Conservation (phyloP, 2,329 filamentous ascomycete genomes). For the Calonectria pseudoreteaudii region DNA sequence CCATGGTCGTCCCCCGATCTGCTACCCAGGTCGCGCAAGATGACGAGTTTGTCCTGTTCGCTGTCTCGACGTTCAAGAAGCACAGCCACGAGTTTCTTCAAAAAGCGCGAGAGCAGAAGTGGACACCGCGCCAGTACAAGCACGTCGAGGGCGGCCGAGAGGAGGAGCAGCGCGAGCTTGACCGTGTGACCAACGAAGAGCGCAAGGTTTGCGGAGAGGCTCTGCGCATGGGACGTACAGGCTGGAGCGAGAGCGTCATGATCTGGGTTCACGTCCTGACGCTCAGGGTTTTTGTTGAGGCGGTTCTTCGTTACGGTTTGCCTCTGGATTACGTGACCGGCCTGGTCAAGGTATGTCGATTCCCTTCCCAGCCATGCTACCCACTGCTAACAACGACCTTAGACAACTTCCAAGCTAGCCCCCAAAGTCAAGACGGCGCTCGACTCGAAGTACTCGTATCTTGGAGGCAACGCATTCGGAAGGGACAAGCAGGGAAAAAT, state of each 20-base stretch:
- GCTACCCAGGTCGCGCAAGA: constrained; percentile 84
- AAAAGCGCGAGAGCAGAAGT: constrained; percentile 92
- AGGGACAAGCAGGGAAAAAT: constrained; percentile 93
- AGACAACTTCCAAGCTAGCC: constrained; percentile 86
- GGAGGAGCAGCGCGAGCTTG: constrained; percentile 88
- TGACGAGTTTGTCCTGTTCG: constrained; percentile 89
- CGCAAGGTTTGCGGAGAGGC: constrained; percentile 94
- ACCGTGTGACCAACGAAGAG: constrained; percentile 85
- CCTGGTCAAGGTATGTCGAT: constrained; percentile 79
- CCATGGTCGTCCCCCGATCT: constrained; percentile 95
- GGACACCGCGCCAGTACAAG: constrained; percentile 95
- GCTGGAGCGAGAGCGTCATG: constrained; percentile 96
- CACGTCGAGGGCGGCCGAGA: constrained; percentile 91
- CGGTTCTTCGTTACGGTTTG: constrained; percentile 93
- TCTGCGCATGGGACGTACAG: constrained; percentile 86
- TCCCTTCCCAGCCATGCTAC: not conserved
- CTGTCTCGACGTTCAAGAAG: constrained; percentile 95
- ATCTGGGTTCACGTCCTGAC: constrained; percentile 94
- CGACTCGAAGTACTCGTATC: constrained; percentile 87
- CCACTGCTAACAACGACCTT: constrained; percentile 35
- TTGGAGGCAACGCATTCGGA: constrained; percentile 94
- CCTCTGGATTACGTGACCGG: constrained; percentile 90
- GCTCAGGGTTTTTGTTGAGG: constrained; percentile 95
- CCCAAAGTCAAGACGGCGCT: constrained; percentile 84
- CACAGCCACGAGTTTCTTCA: constrained; percentile 87